These are phyloP conservation scores for Hemisphaericaspora nanyangensis DNA, from an alignment of 805 yeast genomes.

Conservation along the genomic window DNA sequence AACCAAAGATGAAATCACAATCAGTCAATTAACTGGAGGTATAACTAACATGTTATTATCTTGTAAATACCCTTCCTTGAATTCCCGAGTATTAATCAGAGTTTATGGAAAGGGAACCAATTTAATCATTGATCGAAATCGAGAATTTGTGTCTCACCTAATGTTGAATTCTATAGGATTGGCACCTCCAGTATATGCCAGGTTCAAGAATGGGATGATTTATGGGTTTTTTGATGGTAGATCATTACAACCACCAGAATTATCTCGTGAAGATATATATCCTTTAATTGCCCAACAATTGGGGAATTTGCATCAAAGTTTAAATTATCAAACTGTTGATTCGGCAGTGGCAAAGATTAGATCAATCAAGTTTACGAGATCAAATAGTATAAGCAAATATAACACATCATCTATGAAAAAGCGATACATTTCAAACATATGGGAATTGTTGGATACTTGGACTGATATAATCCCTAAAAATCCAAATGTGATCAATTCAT, in stretches of 20 bases:
- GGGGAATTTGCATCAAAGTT: constrained; percentile 65
- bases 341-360: constrained; percentile 41
- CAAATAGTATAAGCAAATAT: constrained; percentile 1
- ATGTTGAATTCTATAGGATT: constrained; percentile 54
- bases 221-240: constrained; percentile 68
- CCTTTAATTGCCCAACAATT: constrained; percentile 60
- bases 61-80: constrained; percentile 29
- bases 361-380: constrained; percentile 5
- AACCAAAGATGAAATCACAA: constrained; percentile 21
- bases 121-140: constrained; percentile 65
- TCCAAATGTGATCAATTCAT: constrained; percentile 32
- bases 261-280: constrained; percentile 44
- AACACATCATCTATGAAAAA: constrained; percentile 14
- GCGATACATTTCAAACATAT: constrained; percentile 42
- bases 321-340: constrained; percentile 45
- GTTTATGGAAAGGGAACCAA: constrained; percentile 75
- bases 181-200: constrained; percentile 66
- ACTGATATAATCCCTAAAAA: constrained; percentile 55
- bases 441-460: constrained; percentile 65
- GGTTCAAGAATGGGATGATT: constrained; percentile 69
- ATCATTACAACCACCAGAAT: constrained; percentile 53
- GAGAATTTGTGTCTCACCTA: constrained; percentile 70
- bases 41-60: constrained; percentile 58
- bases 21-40: constrained; percentile 55
- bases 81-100: constrained; percentile 52